Conservation (phyloP, 208 protist species). For the Tritrichomonas musculus region DNA sequence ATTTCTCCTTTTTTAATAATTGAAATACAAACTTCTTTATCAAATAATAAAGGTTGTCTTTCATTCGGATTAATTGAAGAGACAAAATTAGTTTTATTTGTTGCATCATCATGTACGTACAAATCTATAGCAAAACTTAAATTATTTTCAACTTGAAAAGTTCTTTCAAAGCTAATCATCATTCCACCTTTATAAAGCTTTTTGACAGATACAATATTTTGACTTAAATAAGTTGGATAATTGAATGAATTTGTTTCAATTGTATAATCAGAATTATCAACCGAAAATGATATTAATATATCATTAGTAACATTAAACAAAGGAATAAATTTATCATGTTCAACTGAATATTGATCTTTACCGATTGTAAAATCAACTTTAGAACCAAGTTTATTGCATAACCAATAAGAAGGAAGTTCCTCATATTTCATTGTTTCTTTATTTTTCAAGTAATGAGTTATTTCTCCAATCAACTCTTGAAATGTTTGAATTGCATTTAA, state of each 20-base stretch:
- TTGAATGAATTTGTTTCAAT: background rate
- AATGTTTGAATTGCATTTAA: background rate
- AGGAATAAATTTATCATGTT: background rate
- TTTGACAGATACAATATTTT: background rate
- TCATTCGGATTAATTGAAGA: background rate
- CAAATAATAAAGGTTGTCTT: background rate
- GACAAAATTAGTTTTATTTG: too few relatives aligned
- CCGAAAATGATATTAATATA: background rate
- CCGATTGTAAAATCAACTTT: background rate
- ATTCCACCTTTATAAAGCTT: conserved; percentile 19
- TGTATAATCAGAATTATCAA: too few relatives aligned
- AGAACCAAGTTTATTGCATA: background rate
- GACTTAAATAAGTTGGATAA: background rate
- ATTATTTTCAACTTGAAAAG: background rate
- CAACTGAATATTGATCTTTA: background rate
- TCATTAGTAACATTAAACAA: background rate
- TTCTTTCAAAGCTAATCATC: background rate
- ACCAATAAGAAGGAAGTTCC: background rate
- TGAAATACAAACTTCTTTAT: too few relatives aligned
- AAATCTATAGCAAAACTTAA: background rate
- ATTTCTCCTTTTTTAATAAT: too few relatives aligned
- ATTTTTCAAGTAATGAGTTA: background rate
- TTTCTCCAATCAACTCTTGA: background rate
- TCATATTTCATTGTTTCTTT: background rate
- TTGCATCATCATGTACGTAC: background rate